A percentile compares a stretch with the other conserved stretches of the same genome.
Evolutionary conservation across 106 monocot species (phyloP).

Genomic region (Allium cepa): DNA sequence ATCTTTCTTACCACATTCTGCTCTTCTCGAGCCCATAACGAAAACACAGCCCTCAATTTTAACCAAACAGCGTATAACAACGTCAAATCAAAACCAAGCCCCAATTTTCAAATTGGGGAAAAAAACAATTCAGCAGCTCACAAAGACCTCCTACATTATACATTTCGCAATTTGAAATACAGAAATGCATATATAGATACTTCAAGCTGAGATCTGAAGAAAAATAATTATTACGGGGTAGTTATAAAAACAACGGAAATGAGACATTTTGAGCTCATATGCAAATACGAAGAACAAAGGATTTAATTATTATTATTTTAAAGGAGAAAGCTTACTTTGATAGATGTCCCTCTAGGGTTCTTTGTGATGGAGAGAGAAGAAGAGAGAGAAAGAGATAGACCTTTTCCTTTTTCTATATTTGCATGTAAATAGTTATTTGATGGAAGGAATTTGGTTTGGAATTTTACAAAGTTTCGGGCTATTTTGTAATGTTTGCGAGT

Average conservation of each 20-base stretch:
- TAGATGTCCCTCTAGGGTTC: constrained; percentile 39
- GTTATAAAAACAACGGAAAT: no score
- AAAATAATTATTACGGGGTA: not conserved
- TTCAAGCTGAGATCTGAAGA: constrained; percentile 12
- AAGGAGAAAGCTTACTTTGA: constrained; percentile 14
- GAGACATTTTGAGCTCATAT: no score
- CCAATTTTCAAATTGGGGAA: constrained; percentile 1
- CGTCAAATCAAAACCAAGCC: not conserved
- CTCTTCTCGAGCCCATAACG: not conserved
- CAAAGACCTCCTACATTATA: not conserved
- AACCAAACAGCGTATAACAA: not conserved
- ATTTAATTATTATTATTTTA: no score
- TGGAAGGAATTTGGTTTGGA: no score
- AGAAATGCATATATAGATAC: constrained; percentile 2
- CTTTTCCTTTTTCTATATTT: constrained; percentile 3
- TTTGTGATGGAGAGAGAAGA: constrained; percentile 21
- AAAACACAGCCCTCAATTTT: not conserved
- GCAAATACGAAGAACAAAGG: no score
- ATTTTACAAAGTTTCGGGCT: no score
- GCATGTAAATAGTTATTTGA: no score
- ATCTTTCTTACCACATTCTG: constrained; percentile 1
- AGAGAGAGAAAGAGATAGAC: constrained; percentile 9
- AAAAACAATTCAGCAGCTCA: not conserved
- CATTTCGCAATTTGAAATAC: not conserved
- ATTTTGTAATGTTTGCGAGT: not conserved